Percentiles rank a stretch among this genome's conserved stretches.
phyloP scores from a whole-genome alignment of 768 basidiomycete genomes.

The Russula vinacea region DNA sequence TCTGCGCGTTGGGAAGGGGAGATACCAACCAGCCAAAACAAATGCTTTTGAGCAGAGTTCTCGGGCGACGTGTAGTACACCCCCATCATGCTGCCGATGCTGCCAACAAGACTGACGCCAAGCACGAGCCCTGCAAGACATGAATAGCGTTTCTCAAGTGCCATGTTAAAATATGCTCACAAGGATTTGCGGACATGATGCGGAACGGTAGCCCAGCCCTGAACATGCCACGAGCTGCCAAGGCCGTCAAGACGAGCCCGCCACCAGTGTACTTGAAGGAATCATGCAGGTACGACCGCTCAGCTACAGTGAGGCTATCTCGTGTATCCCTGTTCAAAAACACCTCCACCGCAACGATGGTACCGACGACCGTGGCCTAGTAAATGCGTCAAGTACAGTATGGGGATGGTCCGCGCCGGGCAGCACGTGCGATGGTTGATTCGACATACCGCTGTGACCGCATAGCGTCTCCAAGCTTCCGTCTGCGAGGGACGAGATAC shows the following conservation, averaged over 20 bases:
- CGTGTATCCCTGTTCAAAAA: slow-evolving; percentile 78
- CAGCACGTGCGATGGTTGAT: background rate
- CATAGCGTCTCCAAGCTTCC: slow-evolving; percentile 49
- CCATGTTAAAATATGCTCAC: slow-evolving; percentile 40
- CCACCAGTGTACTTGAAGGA: slow-evolving; percentile 82
- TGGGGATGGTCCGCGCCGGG: too few species aligned
- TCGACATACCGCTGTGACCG: slow-evolving; percentile 50
- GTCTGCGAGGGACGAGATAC: slow-evolving; percentile 39
- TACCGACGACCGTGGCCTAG: slow-evolving; percentile 70
- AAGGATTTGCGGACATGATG: slow-evolving; percentile 82
- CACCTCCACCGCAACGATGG: slow-evolving; percentile 58
- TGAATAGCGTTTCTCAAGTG: background rate
- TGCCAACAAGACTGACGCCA: slow-evolving; percentile 73
- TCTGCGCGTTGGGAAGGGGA: background rate
- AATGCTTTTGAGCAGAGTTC: slow-evolving; percentile 69
- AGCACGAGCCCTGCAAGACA: slow-evolving; percentile 63
- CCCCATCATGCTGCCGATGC: slow-evolving; percentile 84
- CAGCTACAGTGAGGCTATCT: slow-evolving; percentile 56
- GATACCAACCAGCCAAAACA: slow-evolving; percentile 69
- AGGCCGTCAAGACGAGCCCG: slow-evolving; percentile 71
- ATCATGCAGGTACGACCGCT: slow-evolving; percentile 68
- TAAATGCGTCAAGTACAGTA: slow-evolving; percentile 12
- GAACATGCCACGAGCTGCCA: slow-evolving; percentile 78
- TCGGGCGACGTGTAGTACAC: slow-evolving; percentile 76
- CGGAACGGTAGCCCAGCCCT: slow-evolving; percentile 55